Evolutionary conservation across 2,329 filamentous ascomycete genomes (phyloP).

Genomic region (Xylariaceae sp.): DNA sequence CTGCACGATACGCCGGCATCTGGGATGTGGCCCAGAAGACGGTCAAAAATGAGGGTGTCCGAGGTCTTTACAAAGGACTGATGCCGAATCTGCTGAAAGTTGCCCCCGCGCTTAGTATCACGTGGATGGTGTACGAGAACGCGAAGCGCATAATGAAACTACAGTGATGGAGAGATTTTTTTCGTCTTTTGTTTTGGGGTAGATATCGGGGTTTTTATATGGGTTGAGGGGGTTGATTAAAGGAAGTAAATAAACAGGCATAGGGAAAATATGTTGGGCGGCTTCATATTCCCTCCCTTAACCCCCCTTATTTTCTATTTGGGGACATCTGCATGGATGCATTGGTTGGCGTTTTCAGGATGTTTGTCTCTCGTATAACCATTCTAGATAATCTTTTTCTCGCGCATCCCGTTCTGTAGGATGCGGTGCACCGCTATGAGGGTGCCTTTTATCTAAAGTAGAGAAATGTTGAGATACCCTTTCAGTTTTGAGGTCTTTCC

Average conservation of each 20-base stretch:
- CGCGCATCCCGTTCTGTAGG: slow-evolving; percentile 9
- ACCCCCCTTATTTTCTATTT: slow-evolving; percentile 5
- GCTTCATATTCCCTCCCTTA: background rate
- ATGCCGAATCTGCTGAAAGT: slow-evolving; percentile 96
- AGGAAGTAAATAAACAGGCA: background rate
- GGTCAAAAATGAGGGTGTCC: slow-evolving; percentile 72
- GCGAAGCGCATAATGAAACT: slow-evolving; percentile 67
- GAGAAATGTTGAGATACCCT: slow-evolving; percentile 14
- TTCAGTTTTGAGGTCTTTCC: background rate
- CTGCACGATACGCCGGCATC: slow-evolving; percentile 84
- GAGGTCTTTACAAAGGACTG: slow-evolving; percentile 89
- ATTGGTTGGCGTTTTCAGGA: slow-evolving; percentile 21
- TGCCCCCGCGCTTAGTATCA: slow-evolving; percentile 90
- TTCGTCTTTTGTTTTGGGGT: slow-evolving; percentile 7
- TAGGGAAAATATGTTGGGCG: background rate
- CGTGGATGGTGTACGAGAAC: slow-evolving; percentile 90
- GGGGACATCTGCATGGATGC: slow-evolving; percentile 16
- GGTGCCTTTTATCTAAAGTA: slow-evolving; percentile 6
- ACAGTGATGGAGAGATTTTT: slow-evolving; percentile 30
- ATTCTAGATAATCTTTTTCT: slow-evolving; percentile 11
- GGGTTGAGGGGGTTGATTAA: slow-evolving; percentile 1
- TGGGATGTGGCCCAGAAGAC: slow-evolving; percentile 85
- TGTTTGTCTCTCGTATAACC: slow-evolving; percentile 7
- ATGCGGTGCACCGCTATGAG: slow-evolving; percentile 5
- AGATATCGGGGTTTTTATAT: slow-evolving; percentile 11